These are phyloP conservation scores for Mycena leptocephala DNA, from an alignment of 768 basidiomycete species.

Conservation along the genomic window DNA sequence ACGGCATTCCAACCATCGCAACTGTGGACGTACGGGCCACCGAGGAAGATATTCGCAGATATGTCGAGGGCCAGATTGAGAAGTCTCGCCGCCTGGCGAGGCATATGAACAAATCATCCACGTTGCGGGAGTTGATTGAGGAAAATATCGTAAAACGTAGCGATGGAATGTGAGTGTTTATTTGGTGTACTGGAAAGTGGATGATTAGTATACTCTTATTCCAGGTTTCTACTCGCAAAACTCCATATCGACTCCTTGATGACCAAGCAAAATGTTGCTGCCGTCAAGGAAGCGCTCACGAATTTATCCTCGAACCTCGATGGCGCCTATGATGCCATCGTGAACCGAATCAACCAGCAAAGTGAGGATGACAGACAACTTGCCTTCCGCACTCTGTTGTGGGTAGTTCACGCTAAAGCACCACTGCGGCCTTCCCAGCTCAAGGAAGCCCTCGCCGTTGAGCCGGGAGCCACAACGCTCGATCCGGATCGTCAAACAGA, in stretches of 20 bases:
- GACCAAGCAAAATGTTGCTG: not conserved
- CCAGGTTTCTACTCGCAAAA: slow-evolving; percentile 16
- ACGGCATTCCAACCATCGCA: not conserved
- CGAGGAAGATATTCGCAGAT: not conserved
- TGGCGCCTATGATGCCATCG: not conserved
- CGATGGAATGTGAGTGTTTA: not conserved
- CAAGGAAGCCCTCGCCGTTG: not conserved
- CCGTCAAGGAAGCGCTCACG: not conserved
- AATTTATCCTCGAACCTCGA: not conserved
- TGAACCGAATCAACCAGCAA: not conserved
- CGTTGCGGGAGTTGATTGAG: not conserved
- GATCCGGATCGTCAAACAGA: not conserved
- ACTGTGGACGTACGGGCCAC: not conserved
- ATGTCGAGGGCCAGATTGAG: not conserved
- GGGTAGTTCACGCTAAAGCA: not conserved
- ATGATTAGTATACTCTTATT: not conserved
- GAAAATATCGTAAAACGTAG: not conserved
- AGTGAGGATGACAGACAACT: not conserved
- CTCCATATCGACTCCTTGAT: not conserved
- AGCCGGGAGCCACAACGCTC: not conserved
- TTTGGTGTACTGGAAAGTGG: not conserved
- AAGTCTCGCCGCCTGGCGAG: not conserved
- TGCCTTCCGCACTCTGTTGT: not conserved
- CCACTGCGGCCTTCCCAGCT: not conserved
- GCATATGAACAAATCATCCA: not conserved